Base-by-base conservation (phyloP, 1,139 yeast genomes). In the Insectozyma bohioensis region DNA sequence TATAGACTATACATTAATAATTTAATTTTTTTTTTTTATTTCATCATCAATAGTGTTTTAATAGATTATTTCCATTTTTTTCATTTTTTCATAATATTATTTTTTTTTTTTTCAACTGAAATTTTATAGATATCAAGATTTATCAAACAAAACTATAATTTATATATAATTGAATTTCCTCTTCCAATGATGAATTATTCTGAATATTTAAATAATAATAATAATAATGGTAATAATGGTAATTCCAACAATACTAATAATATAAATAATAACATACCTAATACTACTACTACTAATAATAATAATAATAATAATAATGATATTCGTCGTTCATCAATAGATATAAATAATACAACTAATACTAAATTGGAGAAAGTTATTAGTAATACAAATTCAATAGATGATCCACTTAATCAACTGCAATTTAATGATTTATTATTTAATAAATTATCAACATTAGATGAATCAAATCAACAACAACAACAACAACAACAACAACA, bases 121-220 rank as follows among this genome's bases (percentile, higher is more conserved):
- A n/a, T n/a, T n/a, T n/a, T n/a, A n/a, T n/a, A n/a, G n/a, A n/a
- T n/a, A n/a, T n/a, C n/a, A n/a, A n/a, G n/a, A n/a, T n/a, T n/a
- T n/a, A n/a, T n/a, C n/a, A n/a, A n/a, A n/a, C n/a, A n/a, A n/a
- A n/a, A n/a, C n/a, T n/a, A n/a, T n/a, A n/a, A n/a, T n/a, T n/a
- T n/a, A n/a, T n/a, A n/a, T n/a, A n/a, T n/a, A n/a, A n/a, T n/a
- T n/a, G n/a, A n/a, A n/a, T n/a, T n/a, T n/a, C n/a, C n/a, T n/a
- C n/a, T n/a, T n/a, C n/a, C n/a, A n/a, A n/a, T n/a, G n/a, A 61
- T 64, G 50, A 61, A 62, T 35, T 62, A 63, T 45, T 69, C 69
- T 27, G 67, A 64, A 35, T 64, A 64, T 45, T 51, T 64, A 39
- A 52, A 46, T 28, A 25, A 22, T 9, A 24, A 28, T 19, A 19